Base-by-base conservation (phyloP, 148 eudicot species). In the Heliosperma pusillum region DNA sequence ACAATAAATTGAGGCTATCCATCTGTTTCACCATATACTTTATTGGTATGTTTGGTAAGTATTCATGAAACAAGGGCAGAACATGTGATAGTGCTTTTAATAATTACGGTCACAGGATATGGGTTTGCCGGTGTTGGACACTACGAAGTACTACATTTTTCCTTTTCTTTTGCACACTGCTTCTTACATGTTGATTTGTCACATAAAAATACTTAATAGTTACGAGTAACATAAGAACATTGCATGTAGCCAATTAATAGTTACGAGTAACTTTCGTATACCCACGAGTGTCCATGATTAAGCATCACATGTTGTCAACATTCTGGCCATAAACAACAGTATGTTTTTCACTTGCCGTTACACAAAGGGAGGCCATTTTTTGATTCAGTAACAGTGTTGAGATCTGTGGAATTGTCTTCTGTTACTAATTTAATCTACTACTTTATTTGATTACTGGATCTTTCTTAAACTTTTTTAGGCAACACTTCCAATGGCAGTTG, bases 311-410 rank as follows among this genome's bases (percentile, higher is more conserved):
- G 47, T 29, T 19, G 12, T 73, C 20, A 29, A 21, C 12, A 24
- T 36, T 9, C 59, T 10, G 44, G 30, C 58, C 40, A 47, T 29
- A 77, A 61, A 20, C 42, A 64, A 45, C 64, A 17, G 15, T 69
- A 67, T 29, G 59, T 52, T 73, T 74, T 70, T 20, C 33, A 36
- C 24, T 69, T 59, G 10, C 25, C 58, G 3, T 57, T 21, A 40
- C 8, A 12, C 0, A 24, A 0, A 24, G 73, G 69, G 33, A 33
- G 2, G 59, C 63, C 68, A 68, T 67, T 72, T 79, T 73, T 45
- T 45, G 53, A 4, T 79, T 50, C 4, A 58, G 59, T 66, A 4
- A 19, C 57, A 10, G 24, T 59, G 40, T 69, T 74, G 4, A 59
- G 19, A 29, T 58, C 10, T 36, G 6, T 9, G 11, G 25, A 30